phyloP scores from a whole-genome alignment of 805 yeast species.

The Cyberlindnera sargentensis region DNA sequence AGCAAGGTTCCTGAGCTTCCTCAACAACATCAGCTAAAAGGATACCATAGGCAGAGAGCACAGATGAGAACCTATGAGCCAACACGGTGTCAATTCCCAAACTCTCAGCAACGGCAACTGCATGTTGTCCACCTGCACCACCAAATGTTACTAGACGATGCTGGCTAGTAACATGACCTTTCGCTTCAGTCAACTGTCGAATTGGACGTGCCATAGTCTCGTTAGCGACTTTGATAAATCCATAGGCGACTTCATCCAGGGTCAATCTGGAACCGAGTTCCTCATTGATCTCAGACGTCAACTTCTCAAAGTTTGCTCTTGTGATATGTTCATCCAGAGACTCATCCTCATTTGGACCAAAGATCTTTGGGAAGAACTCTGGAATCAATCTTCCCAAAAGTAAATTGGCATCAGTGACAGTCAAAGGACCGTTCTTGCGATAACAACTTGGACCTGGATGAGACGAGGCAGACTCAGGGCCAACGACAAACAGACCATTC shows the following conservation, averaged over 20 bases:
- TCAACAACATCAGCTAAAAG: constrained; percentile 79
- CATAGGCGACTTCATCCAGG: constrained; percentile 67
- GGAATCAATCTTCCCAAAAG: constrained; percentile 66
- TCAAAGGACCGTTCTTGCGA: constrained; percentile 76
- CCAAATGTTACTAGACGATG: constrained; percentile 82
- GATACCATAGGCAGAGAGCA: constrained; percentile 84
- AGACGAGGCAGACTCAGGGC: constrained; percentile 83
- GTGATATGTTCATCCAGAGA: constrained; percentile 49
- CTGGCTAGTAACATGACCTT: constrained; percentile 57
- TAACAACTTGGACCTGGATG: constrained; percentile 91
- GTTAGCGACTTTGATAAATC: constrained; percentile 77
- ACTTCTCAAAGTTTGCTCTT: constrained; percentile 38
- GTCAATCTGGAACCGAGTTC: constrained; percentile 35
- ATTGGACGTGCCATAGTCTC: constrained; percentile 91
- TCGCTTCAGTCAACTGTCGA: constrained; percentile 76
- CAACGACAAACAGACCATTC: constrained; percentile 71
- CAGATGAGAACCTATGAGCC: constrained; percentile 76
- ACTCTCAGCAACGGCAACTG: constrained; percentile 64
- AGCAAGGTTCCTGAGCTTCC: constrained; percentile 71
- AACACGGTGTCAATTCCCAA: constrained; percentile 64
- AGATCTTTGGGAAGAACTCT: constrained; percentile 71
- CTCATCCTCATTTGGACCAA: constrained; percentile 75
- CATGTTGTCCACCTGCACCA: constrained; percentile 93
- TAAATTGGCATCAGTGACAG: constrained; percentile 81
- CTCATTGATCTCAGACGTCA: constrained; percentile 51